Conservation (phyloP, 768 basidiomycete genomes). For the Naganishia randhawae region DNA sequence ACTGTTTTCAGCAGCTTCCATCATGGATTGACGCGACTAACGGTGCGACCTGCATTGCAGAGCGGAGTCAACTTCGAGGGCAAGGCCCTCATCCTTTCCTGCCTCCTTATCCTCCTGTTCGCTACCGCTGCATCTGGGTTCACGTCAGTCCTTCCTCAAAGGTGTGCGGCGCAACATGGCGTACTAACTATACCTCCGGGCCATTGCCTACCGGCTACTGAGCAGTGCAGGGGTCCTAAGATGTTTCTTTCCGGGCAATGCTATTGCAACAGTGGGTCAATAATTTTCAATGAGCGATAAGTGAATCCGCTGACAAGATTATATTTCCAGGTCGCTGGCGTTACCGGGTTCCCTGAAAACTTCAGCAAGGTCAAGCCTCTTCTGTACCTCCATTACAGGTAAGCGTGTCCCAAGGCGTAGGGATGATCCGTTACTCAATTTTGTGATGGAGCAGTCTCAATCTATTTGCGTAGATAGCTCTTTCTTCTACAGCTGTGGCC, state of each 20-base stretch:
- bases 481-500: background rate
- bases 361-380: conserved; percentile 11
- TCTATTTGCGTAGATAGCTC: background rate
- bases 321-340: background rate
- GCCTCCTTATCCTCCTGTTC: background rate
- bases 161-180: too few species aligned
- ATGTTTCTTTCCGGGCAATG: conserved; percentile 1
- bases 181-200: too few species aligned
- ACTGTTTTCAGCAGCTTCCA: background rate
- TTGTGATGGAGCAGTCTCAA: background rate
- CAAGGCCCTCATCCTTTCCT: background rate
- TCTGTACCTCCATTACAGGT: conserved; percentile 7
- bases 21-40: background rate
- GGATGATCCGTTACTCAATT: background rate
- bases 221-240: background rate
- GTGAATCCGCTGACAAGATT: background rate
- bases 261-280: background rate
- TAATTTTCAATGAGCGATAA: background rate
- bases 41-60: background rate
- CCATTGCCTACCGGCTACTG: too few species aligned
- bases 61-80: background rate
- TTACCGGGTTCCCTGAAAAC: background rate
- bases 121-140: background rate
- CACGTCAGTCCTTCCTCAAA: background rate
- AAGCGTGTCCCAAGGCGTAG: background rate